Conservation (phyloP, 352 stramenopile genomes). For the Thraustotheca clavata region DNA sequence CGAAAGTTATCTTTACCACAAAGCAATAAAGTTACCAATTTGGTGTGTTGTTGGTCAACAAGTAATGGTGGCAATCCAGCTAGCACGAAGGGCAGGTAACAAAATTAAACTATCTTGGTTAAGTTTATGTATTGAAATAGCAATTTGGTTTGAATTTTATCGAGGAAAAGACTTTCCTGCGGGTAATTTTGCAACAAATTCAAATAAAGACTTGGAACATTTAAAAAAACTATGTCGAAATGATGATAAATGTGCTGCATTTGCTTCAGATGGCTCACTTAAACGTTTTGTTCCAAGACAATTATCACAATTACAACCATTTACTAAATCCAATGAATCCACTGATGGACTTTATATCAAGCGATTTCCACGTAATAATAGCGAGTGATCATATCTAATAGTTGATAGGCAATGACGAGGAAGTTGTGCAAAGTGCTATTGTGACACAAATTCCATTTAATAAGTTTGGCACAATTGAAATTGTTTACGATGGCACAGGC, state of each 20-base stretch:
- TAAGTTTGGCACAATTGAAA: slow-evolving; percentile 48
- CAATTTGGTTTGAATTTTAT: slow-evolving; percentile 73
- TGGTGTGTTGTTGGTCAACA: slow-evolving; percentile 62
- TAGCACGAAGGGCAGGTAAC: slow-evolving; percentile 25
- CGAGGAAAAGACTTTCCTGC: slow-evolving; percentile 55
- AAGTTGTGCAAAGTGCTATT: slow-evolving; percentile 43
- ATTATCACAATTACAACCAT: slow-evolving; percentile 57
- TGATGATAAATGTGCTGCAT: slow-evolving; percentile 62
- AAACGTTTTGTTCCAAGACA: slow-evolving; percentile 70
- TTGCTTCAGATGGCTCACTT: slow-evolving; percentile 59
- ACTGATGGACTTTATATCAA: slow-evolving; percentile 24
- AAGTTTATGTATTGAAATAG: slow-evolving; percentile 26
- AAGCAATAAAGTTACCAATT: slow-evolving; percentile 37
- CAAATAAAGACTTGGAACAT: slow-evolving; percentile 20
- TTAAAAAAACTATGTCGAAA: slow-evolving; percentile 53
- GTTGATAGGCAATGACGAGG: slow-evolving; percentile 28
- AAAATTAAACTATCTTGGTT: background rate
- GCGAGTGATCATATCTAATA: background rate
- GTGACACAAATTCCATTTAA: slow-evolving; percentile 40
- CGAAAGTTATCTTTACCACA: slow-evolving; percentile 57
- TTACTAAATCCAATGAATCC: slow-evolving; percentile 23
- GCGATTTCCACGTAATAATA: slow-evolving; percentile 3
- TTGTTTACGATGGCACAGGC: slow-evolving; percentile 50
- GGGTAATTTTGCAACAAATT: slow-evolving; percentile 43
- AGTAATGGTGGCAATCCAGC: slow-evolving; percentile 48